Evolutionary conservation across 2,329 filamentous ascomycete species (phyloP).

Genomic region (Immersiporthe knoxdaviesiana): DNA sequence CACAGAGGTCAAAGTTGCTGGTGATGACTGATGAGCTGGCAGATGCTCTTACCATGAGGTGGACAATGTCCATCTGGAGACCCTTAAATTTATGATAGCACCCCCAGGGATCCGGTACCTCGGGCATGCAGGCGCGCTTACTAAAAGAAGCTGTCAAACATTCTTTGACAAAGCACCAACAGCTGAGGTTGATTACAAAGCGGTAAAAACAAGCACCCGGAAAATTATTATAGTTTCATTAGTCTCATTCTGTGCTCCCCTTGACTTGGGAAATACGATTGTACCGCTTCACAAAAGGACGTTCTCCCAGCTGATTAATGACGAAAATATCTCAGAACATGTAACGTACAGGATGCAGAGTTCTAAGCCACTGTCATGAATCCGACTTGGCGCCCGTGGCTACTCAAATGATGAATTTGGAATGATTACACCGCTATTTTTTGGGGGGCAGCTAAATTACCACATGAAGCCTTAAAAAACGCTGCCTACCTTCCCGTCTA

Average conservation of each 20-base stretch:
- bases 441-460: not conserved
- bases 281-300: not conserved
- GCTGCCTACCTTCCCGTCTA: not conserved
- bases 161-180: not conserved
- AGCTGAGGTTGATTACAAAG: not conserved
- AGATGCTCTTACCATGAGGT: no score
- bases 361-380: not conserved
- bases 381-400: not conserved
- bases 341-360: not conserved
- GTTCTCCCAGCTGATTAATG: not conserved
- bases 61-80: not conserved
- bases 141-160: not conserved
- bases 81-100: not conserved
- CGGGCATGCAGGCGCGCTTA: not conserved
- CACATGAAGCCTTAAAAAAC: no score
- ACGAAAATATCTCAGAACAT: not conserved
- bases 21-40: not conserved
- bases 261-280: no score
- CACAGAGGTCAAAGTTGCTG: not conserved
- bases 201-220: conserved; percentile 1
- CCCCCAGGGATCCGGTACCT: not conserved
- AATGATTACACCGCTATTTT: not conserved
- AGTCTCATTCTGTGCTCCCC: no score
- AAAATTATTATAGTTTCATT: no score
- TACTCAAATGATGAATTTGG: not conserved